Evolutionary conservation across 306 rosid species (phyloP).

Genomic region (Luffa acutangula): DNA sequence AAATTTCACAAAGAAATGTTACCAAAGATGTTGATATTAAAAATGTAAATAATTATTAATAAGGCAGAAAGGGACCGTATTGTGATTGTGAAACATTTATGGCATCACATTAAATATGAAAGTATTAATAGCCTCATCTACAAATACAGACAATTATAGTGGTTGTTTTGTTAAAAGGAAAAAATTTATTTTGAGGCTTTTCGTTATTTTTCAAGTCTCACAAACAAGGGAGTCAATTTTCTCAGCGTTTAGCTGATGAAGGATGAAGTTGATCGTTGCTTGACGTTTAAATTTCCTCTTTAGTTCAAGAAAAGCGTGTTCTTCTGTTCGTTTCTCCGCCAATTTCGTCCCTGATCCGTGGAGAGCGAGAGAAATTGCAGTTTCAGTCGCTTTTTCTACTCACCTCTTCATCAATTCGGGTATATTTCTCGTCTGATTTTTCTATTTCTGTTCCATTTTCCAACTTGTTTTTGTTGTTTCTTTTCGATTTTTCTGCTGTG

Average conservation of each 20-base stretch:
- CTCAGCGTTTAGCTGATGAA: conserved; percentile 19
- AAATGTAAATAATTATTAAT: not conserved
- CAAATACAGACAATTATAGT: not conserved
- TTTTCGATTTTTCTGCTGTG: not conserved
- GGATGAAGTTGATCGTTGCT: conserved; percentile 30
- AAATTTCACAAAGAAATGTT: not conserved
- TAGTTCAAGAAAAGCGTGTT: not conserved
- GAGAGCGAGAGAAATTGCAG: not conserved
- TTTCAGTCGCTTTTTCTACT: not conserved
- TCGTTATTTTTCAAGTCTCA: not conserved
- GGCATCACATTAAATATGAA: not conserved
- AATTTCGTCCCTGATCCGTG: not conserved
- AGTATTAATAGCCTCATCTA: not conserved
- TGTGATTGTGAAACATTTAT: not conserved
- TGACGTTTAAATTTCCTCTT: conserved; percentile 19
- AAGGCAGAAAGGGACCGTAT: not conserved
- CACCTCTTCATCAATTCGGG: not conserved
- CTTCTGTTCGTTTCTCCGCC: not conserved
- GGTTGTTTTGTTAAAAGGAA: not conserved
- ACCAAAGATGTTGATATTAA: not conserved
- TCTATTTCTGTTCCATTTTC: not conserved
- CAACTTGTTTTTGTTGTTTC: not conserved
- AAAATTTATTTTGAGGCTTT: not conserved
- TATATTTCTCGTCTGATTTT: not conserved
- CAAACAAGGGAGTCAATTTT: conserved; percentile 8